Percentiles rank a stretch among this genome's conserved stretches.
Conservation (phyloP, 768 basidiomycete genomes). For the Podaxis sp. region DNA sequence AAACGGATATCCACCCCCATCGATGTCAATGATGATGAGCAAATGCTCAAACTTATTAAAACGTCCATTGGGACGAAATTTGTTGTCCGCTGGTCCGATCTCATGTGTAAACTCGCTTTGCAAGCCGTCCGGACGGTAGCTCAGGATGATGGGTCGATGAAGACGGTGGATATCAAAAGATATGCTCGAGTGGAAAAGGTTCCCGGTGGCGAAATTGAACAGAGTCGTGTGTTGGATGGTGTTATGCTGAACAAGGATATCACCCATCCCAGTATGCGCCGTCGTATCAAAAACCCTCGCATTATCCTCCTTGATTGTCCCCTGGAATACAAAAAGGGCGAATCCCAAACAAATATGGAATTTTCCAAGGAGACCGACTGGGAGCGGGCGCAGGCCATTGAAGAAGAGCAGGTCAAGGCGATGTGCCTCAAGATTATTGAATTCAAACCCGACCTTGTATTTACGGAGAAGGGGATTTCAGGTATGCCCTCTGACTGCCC, state of each 20-base stretch:
- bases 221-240: conserved; percentile 80
- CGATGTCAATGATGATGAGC: conserved; percentile 74
- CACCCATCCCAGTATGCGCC: conserved; percentile 94
- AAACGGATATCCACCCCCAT: conserved; percentile 87
- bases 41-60: conserved; percentile 97
- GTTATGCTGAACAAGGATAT: conserved; percentile 99
- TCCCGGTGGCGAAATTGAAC: conserved; percentile 96
- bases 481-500: conserved; percentile 45
- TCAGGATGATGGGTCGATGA: conserved; percentile 59
- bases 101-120: conserved; percentile 95
- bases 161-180: conserved; percentile 96
- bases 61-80: conserved; percentile 99
- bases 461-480: conserved; percentile 97
- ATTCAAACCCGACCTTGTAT: conserved; percentile 91
- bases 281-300: conserved; percentile 85
- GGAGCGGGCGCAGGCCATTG: conserved; percentile 87
- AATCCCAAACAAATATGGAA: conserved; percentile 98
- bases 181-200: conserved; percentile 98
- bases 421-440: conserved; percentile 83
- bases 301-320: conserved; percentile 92
- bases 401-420: conserved; percentile 93
- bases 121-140: conserved; percentile 90
- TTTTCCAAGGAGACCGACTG: conserved; percentile 93
- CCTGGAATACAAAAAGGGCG: conserved; percentile 98
- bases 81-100: conserved; percentile 91